Evolutionary conservation across 192 early-diverging fungal genomes (phyloP).

Genomic region (Nowakowskiella sp.): DNA sequence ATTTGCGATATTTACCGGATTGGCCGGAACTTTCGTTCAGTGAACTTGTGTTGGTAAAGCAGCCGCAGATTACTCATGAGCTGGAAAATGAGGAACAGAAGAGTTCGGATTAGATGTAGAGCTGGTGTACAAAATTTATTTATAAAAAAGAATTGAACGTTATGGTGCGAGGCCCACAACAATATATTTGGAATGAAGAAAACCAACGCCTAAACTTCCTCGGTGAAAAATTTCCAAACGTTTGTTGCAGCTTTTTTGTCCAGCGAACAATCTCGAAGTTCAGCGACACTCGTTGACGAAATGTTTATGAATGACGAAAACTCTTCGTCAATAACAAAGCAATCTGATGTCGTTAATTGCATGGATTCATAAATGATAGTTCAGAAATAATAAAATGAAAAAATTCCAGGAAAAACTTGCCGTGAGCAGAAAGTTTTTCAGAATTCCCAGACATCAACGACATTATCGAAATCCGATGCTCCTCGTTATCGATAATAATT

Average conservation of each 20-base stretch:
- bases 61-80: no score
- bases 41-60: no score
- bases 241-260: slow-evolving; percentile 10
- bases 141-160: no score
- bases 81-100: no score
- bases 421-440: slow-evolving; percentile 2
- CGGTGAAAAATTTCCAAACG: slow-evolving; percentile 16
- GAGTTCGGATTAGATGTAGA: no score
- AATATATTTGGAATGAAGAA: no score
- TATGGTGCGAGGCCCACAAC: no score
- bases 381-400: not conserved
- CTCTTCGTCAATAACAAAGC: slow-evolving; percentile 21
- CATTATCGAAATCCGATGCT: slow-evolving; percentile 7
- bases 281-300: slow-evolving; percentile 1
- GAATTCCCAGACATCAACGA: slow-evolving; percentile 13
- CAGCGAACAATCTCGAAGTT: slow-evolving; percentile 17
- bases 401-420: not conserved
- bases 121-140: no score
- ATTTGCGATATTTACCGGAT: slow-evolving; percentile 32
- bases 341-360: slow-evolving; percentile 12
- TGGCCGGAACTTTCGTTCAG: no score
- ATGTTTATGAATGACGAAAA: slow-evolving; percentile 6
- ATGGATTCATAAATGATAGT: no score
- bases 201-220: no score
- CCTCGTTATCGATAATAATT: no score